phyloP scores from a whole-genome alignment of 805 yeast genomes.

The Starmerella gropengiesseri region DNA sequence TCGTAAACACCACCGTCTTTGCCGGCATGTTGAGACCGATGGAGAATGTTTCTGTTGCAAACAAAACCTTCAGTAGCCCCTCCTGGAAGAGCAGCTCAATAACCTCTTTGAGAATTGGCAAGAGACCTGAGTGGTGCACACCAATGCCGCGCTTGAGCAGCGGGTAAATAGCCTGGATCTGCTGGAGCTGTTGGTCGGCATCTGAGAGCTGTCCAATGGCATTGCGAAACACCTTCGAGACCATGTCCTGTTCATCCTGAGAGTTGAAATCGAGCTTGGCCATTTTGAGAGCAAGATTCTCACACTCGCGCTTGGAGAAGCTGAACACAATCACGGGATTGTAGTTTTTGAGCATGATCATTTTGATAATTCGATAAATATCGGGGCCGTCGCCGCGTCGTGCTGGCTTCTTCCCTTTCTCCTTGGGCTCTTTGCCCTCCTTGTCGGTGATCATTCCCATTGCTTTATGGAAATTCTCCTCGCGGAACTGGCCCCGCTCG shows the following conservation, averaged over 20 bases:
- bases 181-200: conserved; percentile 84
- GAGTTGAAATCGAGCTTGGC: conserved; percentile 88
- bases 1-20: conserved; percentile 93
- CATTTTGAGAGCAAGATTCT: conserved; percentile 86
- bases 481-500: conserved; percentile 90
- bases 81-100: conserved; percentile 95
- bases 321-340: conserved; percentile 98
- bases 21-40: conserved; percentile 99
- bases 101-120: conserved; percentile 88
- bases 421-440: conserved; percentile 63
- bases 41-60: conserved; percentile 97
- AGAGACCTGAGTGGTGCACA: conserved; percentile 92
- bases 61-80: conserved; percentile 84
- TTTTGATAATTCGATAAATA: conserved; percentile 89
- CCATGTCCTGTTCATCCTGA: conserved; percentile 85
- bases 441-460: conserved; percentile 85
- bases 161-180: conserved; percentile 84
- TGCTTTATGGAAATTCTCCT: conserved; percentile 95
- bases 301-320: conserved; percentile 96
- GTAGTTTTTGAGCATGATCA: conserved; percentile 94
- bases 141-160: conserved; percentile 91
- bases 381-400: conserved; percentile 94
- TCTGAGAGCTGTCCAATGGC: conserved; percentile 84
- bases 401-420: conserved; percentile 67
- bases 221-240: conserved; percentile 79